These are phyloP conservation scores for Verruconis gallopava DNA, from an alignment of 2,329 filamentous ascomycete species.

Conservation along the genomic window DNA sequence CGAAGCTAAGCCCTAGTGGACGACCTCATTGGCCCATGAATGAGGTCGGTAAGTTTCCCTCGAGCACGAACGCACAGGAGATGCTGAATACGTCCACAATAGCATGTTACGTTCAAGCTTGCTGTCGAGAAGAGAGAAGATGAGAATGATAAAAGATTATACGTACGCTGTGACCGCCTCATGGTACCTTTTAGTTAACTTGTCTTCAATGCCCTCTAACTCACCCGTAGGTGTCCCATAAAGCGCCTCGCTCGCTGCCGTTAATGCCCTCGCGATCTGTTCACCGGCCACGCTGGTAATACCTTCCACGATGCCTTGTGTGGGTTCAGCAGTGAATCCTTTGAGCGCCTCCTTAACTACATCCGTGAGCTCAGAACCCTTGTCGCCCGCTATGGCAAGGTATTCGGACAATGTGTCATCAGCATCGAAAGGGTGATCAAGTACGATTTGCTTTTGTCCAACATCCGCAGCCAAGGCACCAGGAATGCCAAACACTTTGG, in stretches of 20 bases:
- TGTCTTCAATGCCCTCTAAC: constrained; percentile 34
- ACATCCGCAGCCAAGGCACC: constrained; percentile 40
- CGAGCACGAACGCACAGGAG: too few relatives aligned
- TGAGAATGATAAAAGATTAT: neutral
- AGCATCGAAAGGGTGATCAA: neutral
- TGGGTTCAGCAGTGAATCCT: constrained; percentile 8
- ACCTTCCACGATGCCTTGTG: constrained; percentile 22
- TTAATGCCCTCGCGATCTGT: constrained; percentile 9
- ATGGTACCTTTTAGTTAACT: constrained; percentile 41
- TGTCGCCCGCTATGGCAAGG: constrained; percentile 3
- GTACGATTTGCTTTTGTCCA: constrained; percentile 31
- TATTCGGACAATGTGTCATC: constrained; percentile 18
- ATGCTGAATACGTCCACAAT: neutral
- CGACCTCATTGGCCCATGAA: neutral
- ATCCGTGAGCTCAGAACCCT: constrained; percentile 5
- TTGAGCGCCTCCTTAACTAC: constrained; percentile 6
- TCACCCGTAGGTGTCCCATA: constrained; percentile 17
- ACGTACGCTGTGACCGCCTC: constrained; percentile 45
- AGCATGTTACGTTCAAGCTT: neutral
- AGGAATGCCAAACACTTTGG: constrained; percentile 42
- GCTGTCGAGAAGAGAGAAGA: constrained; percentile 3
- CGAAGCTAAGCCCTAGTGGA: neutral
- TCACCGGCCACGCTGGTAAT: constrained; percentile 9
- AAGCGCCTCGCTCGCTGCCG: constrained; percentile 9
- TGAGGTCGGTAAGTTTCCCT: neutral